phyloP scores from a whole-genome alignment of 352 stramenopile genomes.

The Phytophthora lateralis region DNA sequence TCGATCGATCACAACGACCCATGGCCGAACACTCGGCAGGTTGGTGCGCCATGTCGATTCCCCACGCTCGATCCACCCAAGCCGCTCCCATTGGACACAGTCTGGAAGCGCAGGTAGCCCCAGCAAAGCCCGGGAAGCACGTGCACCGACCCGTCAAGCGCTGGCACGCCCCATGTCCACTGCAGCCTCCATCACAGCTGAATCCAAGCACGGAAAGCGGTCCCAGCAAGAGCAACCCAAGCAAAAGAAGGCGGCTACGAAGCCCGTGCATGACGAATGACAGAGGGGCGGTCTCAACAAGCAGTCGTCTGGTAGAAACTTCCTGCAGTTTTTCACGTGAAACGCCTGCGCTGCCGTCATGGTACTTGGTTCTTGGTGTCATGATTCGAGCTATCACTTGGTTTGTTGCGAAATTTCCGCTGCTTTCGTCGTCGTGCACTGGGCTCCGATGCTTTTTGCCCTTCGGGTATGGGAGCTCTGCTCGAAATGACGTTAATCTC shows the following conservation, averaged over 20 bases:
- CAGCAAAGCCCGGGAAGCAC: constrained; percentile 83
- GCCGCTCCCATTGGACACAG: constrained; percentile 55
- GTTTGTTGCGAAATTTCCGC: constrained; percentile 14
- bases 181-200: constrained; percentile 87
- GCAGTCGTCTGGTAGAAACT: background rate
- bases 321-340: background rate
- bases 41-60: constrained; percentile 69
- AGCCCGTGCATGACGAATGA: constrained; percentile 10
- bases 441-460: background rate
- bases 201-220: constrained; percentile 18
- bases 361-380: background rate
- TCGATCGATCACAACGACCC: constrained; percentile 80
- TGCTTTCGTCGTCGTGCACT: constrained; percentile 10
- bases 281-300: constrained; percentile 1
- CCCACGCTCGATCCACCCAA: constrained; percentile 71
- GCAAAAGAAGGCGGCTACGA: constrained; percentile 1
- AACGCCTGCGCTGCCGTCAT: constrained; percentile 3
- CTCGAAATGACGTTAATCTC: constrained; percentile 7
- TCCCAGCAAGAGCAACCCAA: constrained; percentile 9
- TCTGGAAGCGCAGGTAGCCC: constrained; percentile 59
- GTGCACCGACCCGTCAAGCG: constrained; percentile 63
- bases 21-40: constrained; percentile 86
- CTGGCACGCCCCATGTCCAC: constrained; percentile 69
- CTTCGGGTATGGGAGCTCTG: background rate
- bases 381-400: background rate